Conservation (phyloP, 345 rosid genomes). For the Acer negundo region DNA sequence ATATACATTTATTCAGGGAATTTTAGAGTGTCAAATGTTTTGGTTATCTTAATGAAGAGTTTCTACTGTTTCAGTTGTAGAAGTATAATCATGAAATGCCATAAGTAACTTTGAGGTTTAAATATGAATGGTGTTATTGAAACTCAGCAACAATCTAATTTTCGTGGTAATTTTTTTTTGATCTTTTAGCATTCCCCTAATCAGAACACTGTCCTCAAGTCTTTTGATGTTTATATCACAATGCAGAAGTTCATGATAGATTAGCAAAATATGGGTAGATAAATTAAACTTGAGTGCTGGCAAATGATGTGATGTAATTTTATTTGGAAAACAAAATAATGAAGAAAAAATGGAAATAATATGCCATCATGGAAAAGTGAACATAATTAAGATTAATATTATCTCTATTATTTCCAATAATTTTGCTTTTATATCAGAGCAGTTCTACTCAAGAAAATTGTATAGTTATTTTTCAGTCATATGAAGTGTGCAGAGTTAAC, state of each 20-base stretch:
- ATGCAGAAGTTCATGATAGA: background rate
- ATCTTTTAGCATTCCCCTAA: background rate
- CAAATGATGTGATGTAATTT: background rate
- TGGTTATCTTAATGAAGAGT: background rate
- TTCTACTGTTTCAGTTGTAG: background rate
- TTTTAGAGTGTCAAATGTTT: background rate
- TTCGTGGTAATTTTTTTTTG: background rate
- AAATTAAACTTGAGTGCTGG: background rate
- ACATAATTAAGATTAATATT: background rate
- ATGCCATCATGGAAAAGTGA: background rate
- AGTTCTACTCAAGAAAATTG: no score
- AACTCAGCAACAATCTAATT: conserved; percentile 2
- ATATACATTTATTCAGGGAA: background rate
- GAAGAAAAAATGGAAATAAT: background rate
- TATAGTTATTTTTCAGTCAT: background rate
- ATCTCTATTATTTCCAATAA: background rate
- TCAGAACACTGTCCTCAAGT: background rate
- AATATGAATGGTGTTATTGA: background rate
- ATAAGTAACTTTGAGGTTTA: conserved; percentile 7
- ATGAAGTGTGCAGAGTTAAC: no score
- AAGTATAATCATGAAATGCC: background rate
- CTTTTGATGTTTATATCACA: background rate
- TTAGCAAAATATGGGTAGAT: background rate
- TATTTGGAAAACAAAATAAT: background rate
- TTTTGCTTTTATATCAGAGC: background rate